Percentiles rank a stretch among this genome's conserved stretches.
phyloP scores from a whole-genome alignment of 768 basidiomycete species.

The Mycena chlorophos region DNA sequence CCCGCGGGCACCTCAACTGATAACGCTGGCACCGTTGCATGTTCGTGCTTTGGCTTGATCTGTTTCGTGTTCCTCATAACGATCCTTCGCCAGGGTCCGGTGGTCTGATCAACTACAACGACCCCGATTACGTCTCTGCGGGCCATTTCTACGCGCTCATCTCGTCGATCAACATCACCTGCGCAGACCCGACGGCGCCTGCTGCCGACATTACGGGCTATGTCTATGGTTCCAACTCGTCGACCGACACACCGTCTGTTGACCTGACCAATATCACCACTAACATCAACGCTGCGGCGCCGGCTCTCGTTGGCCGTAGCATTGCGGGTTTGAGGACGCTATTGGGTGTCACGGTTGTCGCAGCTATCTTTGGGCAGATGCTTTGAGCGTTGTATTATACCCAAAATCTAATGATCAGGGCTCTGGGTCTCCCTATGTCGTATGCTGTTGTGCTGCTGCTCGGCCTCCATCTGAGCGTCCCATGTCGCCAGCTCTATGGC shows the following conservation, averaged over 20 bases:
- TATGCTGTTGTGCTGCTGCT: too few species aligned
- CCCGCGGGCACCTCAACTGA: conserved; percentile 69
- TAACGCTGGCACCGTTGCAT: conserved; percentile 69
- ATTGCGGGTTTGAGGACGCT: conserved; percentile 3
- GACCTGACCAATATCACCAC: conserved; percentile 59
- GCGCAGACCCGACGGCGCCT: conserved; percentile 50
- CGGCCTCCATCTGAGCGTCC: too few species aligned
- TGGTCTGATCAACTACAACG: conserved; percentile 75
- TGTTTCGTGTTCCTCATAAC: neutral
- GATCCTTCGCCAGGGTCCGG: conserved; percentile 13
- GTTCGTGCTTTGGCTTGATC: conserved; percentile 29
- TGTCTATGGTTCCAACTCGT: conserved; percentile 58
- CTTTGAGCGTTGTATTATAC: conserved; percentile 8
- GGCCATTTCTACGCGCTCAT: conserved; percentile 73
- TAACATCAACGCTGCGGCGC: conserved; percentile 48
- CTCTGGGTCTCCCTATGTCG: too few species aligned
- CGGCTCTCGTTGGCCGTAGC: neutral
- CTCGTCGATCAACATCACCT: conserved; percentile 62
- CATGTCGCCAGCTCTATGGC: conserved; percentile 6
- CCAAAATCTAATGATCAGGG: too few species aligned
- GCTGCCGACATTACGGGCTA: conserved; percentile 58
- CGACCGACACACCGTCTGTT: conserved; percentile 53
- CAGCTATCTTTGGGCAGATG: conserved; percentile 18
- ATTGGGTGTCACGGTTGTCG: conserved; percentile 15
- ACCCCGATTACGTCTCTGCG: conserved; percentile 73